Percentiles rank a stretch among this genome's conserved stretches.
phyloP scores from a whole-genome alignment of 176 grass and related monocot species.

The Dactylis glomerata region DNA sequence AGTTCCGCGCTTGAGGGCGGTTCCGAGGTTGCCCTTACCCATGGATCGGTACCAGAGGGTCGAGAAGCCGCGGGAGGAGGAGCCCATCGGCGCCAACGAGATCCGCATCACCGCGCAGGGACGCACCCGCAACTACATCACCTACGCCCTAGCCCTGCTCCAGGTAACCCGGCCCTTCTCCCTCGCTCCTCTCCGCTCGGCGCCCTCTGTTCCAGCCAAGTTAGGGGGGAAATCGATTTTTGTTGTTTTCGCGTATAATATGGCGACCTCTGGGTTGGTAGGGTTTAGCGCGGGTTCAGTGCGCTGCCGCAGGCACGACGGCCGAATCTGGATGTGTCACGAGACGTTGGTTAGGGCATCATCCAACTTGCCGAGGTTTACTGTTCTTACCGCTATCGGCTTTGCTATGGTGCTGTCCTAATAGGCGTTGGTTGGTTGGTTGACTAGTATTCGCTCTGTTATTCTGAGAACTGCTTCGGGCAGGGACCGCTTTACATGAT shows the following conservation, averaged over 20 bases:
- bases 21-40: background rate
- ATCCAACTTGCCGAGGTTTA: background rate
- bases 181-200: background rate
- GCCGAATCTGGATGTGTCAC: background rate
- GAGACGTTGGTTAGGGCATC: background rate
- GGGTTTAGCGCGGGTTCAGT: slow-evolving; percentile 22
- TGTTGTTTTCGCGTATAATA: too few species aligned
- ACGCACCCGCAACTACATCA: slow-evolving; percentile 62
- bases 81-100: slow-evolving; percentile 55
- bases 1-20: background rate
- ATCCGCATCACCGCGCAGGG: slow-evolving; percentile 73
- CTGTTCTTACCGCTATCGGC: background rate
- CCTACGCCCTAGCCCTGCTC: slow-evolving; percentile 59
- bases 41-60: slow-evolving; percentile 78
- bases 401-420: too few species aligned
- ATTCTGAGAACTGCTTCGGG: background rate
- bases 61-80: slow-evolving; percentile 61
- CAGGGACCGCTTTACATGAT: background rate
- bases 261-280: background rate
- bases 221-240: background rate
- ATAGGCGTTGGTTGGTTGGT: background rate
- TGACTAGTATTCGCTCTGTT: background rate
- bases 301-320: background rate
- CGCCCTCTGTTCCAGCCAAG: background rate
- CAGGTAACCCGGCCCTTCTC: slow-evolving; percentile 15